These are phyloP conservation scores for Sphaerulina vaccinii DNA, from an alignment of 2,329 filamentous ascomycete species.

Conservation along the genomic window DNA sequence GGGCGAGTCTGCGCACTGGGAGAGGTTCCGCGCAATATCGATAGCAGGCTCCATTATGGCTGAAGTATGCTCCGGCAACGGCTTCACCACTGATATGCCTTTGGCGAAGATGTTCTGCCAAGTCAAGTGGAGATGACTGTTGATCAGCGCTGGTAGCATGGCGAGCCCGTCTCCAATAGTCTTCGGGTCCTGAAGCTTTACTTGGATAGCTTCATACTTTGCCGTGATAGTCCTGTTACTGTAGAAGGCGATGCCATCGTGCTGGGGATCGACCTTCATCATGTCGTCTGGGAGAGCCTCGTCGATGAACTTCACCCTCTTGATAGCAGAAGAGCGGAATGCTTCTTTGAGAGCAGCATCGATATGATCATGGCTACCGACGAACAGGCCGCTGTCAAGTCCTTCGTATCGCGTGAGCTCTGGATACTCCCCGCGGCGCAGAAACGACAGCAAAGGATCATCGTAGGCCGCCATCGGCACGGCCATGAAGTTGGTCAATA, in stretches of 20 bases:
- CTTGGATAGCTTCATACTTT: constrained; percentile 66
- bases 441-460: constrained; percentile 67
- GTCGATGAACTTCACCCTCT: constrained; percentile 62
- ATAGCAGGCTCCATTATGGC: constrained; percentile 68
- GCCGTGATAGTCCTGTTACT: constrained; percentile 59
- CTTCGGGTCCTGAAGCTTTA: constrained; percentile 55
- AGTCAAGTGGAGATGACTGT: constrained; percentile 76
- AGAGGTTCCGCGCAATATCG: constrained; percentile 71
- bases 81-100: constrained; percentile 80
- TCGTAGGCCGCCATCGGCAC: constrained; percentile 79
- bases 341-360: constrained; percentile 45
- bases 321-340: constrained; percentile 53
- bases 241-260: constrained; percentile 76
- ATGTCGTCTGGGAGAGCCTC: constrained; percentile 59
- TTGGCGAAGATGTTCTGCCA: constrained; percentile 78
- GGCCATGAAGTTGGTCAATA: constrained; percentile 75
- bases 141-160: constrained; percentile 72
- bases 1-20: constrained; percentile 71
- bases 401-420: constrained; percentile 71
- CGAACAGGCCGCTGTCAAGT: constrained; percentile 69
- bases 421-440: constrained; percentile 75
- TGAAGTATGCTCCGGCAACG: constrained; percentile 71
- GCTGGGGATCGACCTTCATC: constrained; percentile 64
- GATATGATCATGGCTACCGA: constrained; percentile 60
- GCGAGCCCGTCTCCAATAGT: constrained; percentile 60